phyloP scores from a whole-genome alignment of 805 yeast genomes.

The Saccharomyces paradoxus region DNA sequence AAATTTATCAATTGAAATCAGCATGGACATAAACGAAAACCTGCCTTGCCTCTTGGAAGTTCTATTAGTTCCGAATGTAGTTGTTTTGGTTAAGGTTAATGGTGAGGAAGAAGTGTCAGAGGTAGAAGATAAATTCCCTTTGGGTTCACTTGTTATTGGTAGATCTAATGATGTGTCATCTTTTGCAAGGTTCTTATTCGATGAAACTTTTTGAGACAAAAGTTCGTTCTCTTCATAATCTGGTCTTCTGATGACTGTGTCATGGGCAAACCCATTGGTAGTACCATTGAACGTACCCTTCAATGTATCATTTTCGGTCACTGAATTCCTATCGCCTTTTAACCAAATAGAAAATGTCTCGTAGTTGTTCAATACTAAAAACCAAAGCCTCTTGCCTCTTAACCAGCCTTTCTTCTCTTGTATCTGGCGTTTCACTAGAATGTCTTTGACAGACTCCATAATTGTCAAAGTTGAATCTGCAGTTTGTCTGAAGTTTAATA shows the following conservation, averaged over 20 bases:
- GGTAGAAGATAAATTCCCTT: background rate
- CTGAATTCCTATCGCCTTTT: conserved; percentile 14
- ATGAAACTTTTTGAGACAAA: conserved; percentile 16
- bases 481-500: conserved; percentile 39
- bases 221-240: conserved; percentile 22
- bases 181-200: background rate
- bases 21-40: conserved; percentile 1
- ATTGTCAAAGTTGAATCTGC: conserved; percentile 28
- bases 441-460: conserved; percentile 25
- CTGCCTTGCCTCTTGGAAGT: background rate
- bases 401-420: conserved; percentile 31
- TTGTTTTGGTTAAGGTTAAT: background rate
- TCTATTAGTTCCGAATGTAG: background rate
- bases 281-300: conserved; percentile 22
- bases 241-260: conserved; percentile 19
- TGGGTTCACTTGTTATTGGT: conserved; percentile 7
- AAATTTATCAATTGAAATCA: conserved; percentile 13
- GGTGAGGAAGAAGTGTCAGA: background rate
- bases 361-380: conserved; percentile 32
- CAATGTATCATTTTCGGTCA: conserved; percentile 33
- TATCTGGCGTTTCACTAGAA: conserved; percentile 25
- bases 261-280: conserved; percentile 3
- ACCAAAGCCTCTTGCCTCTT: conserved; percentile 37
- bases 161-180: conserved; percentile 1
- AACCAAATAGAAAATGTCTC: conserved; percentile 32